Conservation (phyloP, 2,329 filamentous ascomycete genomes). For the Lasiodiplodia hormozganensis region DNA sequence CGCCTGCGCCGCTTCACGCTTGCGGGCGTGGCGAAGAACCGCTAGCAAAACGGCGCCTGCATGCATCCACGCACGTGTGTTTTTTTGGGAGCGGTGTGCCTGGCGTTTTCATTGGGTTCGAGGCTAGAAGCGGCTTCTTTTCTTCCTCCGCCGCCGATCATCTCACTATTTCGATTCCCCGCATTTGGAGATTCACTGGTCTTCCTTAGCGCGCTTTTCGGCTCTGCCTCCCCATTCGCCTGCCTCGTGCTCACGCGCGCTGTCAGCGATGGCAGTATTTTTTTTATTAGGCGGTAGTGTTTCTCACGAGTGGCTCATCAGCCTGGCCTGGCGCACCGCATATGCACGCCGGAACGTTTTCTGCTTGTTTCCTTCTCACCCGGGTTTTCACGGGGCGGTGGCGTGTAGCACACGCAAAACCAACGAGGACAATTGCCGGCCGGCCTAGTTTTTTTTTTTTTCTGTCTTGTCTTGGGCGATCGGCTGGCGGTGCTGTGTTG, state of each 20-base stretch:
- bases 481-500: neutral
- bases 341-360: constrained; percentile 2
- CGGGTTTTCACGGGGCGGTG: constrained; percentile 11
- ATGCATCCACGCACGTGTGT: neutral
- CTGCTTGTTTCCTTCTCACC: neutral
- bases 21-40: constrained; percentile 5
- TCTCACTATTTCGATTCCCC: constrained; percentile 5
- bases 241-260: constrained; percentile 1
- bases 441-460: neutral
- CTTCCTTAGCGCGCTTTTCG: neutral
- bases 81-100: constrained; percentile 4
- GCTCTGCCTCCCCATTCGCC: neutral
- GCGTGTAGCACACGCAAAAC: constrained; percentile 7
- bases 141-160: constrained; percentile 4
- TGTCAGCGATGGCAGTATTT: neutral
- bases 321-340: neutral
- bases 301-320: neutral
- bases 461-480: neutral
- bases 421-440: neutral
- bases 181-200: neutral
- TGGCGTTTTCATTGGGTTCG: neutral
- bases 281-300: neutral
- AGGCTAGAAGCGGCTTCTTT: constrained; percentile 14
- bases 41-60: neutral
- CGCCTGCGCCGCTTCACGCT: constrained; percentile 25